Conservation (phyloP, 331 rosid genomes). For the Acacia pycnantha region DNA sequence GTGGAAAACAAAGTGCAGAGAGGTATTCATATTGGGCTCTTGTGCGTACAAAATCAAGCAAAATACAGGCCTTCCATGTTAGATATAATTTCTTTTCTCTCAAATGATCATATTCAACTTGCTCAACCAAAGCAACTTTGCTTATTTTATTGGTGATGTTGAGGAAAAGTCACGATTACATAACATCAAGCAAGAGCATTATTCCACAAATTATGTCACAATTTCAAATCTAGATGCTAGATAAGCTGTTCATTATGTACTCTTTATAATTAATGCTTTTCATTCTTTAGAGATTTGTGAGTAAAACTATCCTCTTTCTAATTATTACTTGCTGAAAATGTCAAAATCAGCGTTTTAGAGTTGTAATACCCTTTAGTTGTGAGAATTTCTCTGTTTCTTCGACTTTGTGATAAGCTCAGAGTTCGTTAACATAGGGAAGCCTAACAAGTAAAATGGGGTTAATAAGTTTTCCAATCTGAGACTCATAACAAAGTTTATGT, state of each 20-base stretch:
- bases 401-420: no score
- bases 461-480: no score
- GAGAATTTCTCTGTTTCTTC: no score
- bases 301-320: background rate
- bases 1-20: conserved; percentile 10
- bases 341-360: background rate
- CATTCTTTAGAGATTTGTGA: background rate
- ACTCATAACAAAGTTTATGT: no score
- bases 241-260: background rate
- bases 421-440: no score
- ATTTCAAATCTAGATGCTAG: background rate
- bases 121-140: conserved; percentile 41
- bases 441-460: no score
- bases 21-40: conserved; percentile 33
- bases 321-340: background rate
- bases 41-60: conserved; percentile 12
- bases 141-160: conserved; percentile 42
- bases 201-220: background rate
- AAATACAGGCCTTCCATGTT: background rate
- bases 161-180: background rate
- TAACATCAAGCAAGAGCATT: background rate
- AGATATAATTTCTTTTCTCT: conserved; percentile 11
- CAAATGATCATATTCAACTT: conserved; percentile 20
- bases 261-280: background rate
- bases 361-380: no score